phyloP scores from a whole-genome alignment of 2,329 filamentous ascomycete genomes.

The Sordariomycetes sp. region DNA sequence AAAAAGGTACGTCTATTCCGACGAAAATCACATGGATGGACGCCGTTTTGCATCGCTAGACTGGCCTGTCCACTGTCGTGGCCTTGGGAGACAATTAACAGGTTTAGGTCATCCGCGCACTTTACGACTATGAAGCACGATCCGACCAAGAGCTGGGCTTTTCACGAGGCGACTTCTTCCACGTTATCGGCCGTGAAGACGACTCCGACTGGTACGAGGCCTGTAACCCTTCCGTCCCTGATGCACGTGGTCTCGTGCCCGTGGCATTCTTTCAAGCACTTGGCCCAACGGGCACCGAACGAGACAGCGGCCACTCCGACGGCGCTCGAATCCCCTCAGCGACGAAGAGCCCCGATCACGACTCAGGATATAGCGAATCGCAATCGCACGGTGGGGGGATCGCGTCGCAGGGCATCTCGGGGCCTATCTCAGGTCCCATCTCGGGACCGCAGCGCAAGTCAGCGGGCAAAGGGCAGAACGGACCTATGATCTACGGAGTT shows the following conservation, averaged over 20 bases:
- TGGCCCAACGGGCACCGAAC: conserved; percentile 83
- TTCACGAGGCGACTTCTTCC: conserved; percentile 92
- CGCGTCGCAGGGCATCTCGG: conserved; percentile 8
- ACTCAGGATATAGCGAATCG: conserved; percentile 65
- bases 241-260: conserved; percentile 83
- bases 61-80: not conserved
- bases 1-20: conserved; percentile 63
- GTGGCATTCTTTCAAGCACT: conserved; percentile 90
- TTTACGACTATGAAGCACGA: conserved; percentile 83
- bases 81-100: not conserved
- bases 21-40: no score
- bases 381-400: conserved; percentile 14
- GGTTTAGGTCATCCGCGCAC: conserved; percentile 85
- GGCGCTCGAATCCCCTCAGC: conserved; percentile 34
- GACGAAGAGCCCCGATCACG: conserved; percentile 64
- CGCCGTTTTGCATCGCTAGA: no score
- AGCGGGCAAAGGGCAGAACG: conserved; percentile 39
- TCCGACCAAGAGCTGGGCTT: conserved; percentile 77
- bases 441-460: conserved; percentile 31
- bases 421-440: conserved; percentile 1
- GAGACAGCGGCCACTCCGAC: conserved; percentile 72
- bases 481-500: conserved; percentile 91
- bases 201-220: conserved; percentile 97
- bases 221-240: conserved; percentile 84
- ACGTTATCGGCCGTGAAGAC: conserved; percentile 93